Conservation (phyloP, 495 filamentous ascomycete species). For the Hypoxylon cercidicola region DNA sequence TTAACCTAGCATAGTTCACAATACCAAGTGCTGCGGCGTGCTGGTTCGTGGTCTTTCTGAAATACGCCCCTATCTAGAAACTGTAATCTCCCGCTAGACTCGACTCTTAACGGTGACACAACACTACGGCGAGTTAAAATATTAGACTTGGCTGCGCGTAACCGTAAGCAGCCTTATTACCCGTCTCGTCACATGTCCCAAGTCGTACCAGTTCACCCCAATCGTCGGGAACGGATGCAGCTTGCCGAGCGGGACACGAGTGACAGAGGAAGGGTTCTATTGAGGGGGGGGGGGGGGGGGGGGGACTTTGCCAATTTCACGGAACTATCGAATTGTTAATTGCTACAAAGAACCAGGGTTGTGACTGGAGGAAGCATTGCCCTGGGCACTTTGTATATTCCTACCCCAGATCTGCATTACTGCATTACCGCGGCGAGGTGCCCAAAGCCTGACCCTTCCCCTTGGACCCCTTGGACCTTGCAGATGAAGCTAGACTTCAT, state of each 20-base stretch:
- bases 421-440: slow-evolving; percentile 19
- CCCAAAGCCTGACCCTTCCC: slow-evolving; percentile 4
- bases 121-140: slow-evolving; percentile 1
- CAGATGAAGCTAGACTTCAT: slow-evolving; percentile 7
- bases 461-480: slow-evolving; percentile 31
- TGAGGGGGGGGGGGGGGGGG: neutral
- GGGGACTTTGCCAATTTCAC: neutral
- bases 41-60: too few species aligned
- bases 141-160: slow-evolving; percentile 21
- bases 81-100: too few species aligned
- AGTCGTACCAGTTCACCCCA: slow-evolving; percentile 20
- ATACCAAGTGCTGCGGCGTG: too few species aligned
- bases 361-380: slow-evolving; percentile 5
- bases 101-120: neutral
- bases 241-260: slow-evolving; percentile 7
- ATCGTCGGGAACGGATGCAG: slow-evolving; percentile 21
- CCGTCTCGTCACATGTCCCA: slow-evolving; percentile 18
- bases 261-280: neutral
- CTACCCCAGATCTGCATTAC: slow-evolving; percentile 37
- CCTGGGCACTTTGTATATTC: slow-evolving; percentile 4
- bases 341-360: slow-evolving; percentile 4
- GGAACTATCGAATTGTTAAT: slow-evolving; percentile 1
- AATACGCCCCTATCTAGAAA: too few species aligned
- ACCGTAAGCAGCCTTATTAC: slow-evolving; percentile 29
- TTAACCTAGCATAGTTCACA: too few species aligned